Percentiles rank a stretch among this genome's conserved stretches.
phyloP scores from a whole-genome alignment of 176 grass and related monocot genomes.

The Avena atlantica region DNA sequence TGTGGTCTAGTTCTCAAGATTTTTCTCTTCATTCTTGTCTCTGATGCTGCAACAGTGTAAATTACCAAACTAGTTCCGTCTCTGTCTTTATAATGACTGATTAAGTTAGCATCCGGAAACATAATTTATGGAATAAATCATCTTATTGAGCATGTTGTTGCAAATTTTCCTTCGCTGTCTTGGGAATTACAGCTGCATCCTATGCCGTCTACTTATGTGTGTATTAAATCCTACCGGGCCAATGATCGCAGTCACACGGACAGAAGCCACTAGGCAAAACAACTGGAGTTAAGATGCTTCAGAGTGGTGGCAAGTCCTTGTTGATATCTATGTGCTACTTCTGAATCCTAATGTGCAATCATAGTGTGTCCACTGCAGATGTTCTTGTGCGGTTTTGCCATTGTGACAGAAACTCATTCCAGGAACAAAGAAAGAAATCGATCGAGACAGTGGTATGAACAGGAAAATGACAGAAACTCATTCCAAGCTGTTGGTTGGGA shows the following conservation, averaged over 20 bases:
- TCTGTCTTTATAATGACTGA: slow-evolving; percentile 45
- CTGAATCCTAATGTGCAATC: too few relatives aligned
- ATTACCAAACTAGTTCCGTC: slow-evolving; percentile 53
- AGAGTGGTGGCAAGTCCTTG: not conserved
- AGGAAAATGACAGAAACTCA: not conserved
- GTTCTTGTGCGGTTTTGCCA: not conserved
- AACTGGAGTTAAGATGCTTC: not conserved
- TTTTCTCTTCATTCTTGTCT: slow-evolving; percentile 46
- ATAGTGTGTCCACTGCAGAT: not conserved
- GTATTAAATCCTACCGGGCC: not conserved
- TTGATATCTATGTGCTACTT: not conserved
- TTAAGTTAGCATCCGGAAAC: slow-evolving; percentile 49
- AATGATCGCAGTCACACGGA: not conserved
- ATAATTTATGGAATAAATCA: slow-evolving; percentile 65
- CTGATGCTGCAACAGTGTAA: slow-evolving; percentile 58
- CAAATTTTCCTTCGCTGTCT: not conserved
- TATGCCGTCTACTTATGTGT: too few relatives aligned
- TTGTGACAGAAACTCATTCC: not conserved
- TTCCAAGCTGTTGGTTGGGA: too few relatives aligned
- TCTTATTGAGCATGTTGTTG: slow-evolving; percentile 40
- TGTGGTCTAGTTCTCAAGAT: slow-evolving; percentile 38
- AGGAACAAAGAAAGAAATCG: not conserved
- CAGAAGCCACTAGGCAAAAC: not conserved
- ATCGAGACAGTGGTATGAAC: not conserved
- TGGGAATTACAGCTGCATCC: not conserved